These are phyloP conservation scores for Exophiala dermatitidis DNA, from an alignment of 2,329 filamentous ascomycete species.

Conservation along the genomic window DNA sequence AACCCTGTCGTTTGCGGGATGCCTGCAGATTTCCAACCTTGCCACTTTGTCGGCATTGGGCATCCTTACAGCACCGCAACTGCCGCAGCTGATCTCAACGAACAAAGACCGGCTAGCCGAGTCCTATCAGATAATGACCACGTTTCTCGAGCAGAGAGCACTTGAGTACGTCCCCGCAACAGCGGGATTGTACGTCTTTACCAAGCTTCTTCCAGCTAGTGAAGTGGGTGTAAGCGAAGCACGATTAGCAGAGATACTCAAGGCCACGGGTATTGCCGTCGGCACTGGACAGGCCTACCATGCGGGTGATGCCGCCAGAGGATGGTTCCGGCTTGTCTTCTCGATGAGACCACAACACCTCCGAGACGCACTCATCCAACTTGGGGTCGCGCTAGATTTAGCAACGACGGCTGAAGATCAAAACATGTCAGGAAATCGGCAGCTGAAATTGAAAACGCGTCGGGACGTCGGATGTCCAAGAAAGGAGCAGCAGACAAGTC, in stretches of 20 bases:
- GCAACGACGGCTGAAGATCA: too few species aligned
- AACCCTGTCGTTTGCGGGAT: neutral
- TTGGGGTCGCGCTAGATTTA: too few species aligned
- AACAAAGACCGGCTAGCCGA: neutral
- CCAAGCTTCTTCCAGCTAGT: neutral
- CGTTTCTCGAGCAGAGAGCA: neutral
- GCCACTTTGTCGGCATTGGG: neutral
- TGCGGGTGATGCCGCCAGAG: neutral
- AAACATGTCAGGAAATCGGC: too few species aligned
- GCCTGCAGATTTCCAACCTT: neutral
- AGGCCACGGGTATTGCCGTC: neutral
- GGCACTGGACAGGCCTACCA: neutral
- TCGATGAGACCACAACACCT: neutral
- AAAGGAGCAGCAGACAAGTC: too few species aligned
- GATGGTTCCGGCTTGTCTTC: neutral
- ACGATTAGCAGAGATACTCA: neutral
- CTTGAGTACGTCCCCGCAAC: neutral
- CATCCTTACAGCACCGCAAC: neutral
- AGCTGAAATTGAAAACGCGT: too few species aligned
- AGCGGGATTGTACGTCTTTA: constrained; percentile 1
- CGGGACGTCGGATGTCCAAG: too few species aligned
- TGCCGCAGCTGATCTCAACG: neutral
- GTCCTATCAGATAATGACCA: neutral
- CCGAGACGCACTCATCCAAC: neutral
- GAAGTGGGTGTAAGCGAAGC: neutral